These are phyloP conservation scores for Pleurotus tuber-regium DNA, from an alignment of 768 basidiomycete species.

Conservation along the genomic window DNA sequence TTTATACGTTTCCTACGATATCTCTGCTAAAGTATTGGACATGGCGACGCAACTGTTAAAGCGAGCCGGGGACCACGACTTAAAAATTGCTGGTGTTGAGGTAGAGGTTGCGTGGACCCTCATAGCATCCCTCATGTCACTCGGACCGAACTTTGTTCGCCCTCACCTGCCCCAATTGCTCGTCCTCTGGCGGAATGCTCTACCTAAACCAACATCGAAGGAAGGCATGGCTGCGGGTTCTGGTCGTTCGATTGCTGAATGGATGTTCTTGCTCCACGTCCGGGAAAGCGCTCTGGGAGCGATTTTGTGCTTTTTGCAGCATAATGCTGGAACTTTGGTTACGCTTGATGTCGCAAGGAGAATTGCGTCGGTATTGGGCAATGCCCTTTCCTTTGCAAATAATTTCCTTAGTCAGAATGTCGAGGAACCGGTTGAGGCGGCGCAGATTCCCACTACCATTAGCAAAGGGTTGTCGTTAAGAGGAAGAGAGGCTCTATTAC, in stretches of 20 bases:
- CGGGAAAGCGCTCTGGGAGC: slow-evolving; percentile 89
- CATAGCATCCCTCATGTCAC: slow-evolving; percentile 86
- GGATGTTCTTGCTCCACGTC: slow-evolving; percentile 89
- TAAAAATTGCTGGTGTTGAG: slow-evolving; percentile 77
- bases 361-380: slow-evolving; percentile 81
- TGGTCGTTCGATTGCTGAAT: slow-evolving; percentile 72
- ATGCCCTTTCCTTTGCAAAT: slow-evolving; percentile 86
- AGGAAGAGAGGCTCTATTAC: slow-evolving; percentile 79
- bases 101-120: slow-evolving; percentile 94
- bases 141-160: slow-evolving; percentile 92
- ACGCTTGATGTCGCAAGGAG: slow-evolving; percentile 91
- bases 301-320: slow-evolving; percentile 81
- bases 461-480: slow-evolving; percentile 56
- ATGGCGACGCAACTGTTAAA: slow-evolving; percentile 90
- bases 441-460: slow-evolving; percentile 28
- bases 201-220: slow-evolving; percentile 92
- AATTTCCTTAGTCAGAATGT: slow-evolving; percentile 72
- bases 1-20: slow-evolving; percentile 92
- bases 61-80: slow-evolving; percentile 86
- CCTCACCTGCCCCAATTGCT: slow-evolving; percentile 91
- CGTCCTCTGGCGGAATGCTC: slow-evolving; percentile 95
- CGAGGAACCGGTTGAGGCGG: slow-evolving; percentile 55
- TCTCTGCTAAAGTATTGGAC: slow-evolving; percentile 87
- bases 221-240: slow-evolving; percentile 55
- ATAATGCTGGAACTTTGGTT: slow-evolving; percentile 73